A percentile compares a stretch with the other conserved stretches of the same genome.
Conservation (phyloP, 306 rosid genomes). For the Dalbergia cochinchinensis region DNA sequence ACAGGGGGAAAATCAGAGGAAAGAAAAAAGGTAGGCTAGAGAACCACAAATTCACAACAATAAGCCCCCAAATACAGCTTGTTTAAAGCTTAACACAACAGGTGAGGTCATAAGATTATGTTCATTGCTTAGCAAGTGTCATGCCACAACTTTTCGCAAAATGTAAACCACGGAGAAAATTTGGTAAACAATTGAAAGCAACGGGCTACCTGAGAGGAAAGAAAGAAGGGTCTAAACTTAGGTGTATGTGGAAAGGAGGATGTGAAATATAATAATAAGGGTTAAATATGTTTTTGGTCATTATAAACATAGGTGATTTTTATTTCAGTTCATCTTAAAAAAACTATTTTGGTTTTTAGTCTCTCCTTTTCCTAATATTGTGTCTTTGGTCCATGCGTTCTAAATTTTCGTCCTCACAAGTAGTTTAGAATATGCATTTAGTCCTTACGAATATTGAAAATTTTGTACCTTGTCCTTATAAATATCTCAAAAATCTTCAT, state of each 20-base stretch:
- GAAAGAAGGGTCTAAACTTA: slow-evolving; percentile 8
- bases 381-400: too few relatives aligned
- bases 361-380: too few relatives aligned
- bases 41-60: slow-evolving; percentile 19
- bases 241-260: slow-evolving; percentile 37
- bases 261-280: not conserved
- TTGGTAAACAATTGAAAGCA: not conserved
- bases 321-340: too few relatives aligned
- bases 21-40: not conserved
- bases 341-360: too few relatives aligned
- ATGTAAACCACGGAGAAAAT: not conserved
- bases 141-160: slow-evolving; percentile 11
- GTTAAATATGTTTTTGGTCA: too few relatives aligned
- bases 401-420: too few relatives aligned
- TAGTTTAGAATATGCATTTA: too few relatives aligned
- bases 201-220: not conserved
- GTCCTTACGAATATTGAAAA: too few relatives aligned
- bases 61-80: slow-evolving; percentile 12
- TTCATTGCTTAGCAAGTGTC: not conserved
- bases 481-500: too few relatives aligned
- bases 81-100: slow-evolving; percentile 8
- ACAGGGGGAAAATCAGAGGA: not conserved
- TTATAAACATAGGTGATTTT: too few relatives aligned
- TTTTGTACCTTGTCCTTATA: too few relatives aligned
- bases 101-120: not conserved